These are phyloP conservation scores for Poa pratensis DNA, from an alignment of 176 grass and related monocot species.

Conservation along the genomic window DNA sequence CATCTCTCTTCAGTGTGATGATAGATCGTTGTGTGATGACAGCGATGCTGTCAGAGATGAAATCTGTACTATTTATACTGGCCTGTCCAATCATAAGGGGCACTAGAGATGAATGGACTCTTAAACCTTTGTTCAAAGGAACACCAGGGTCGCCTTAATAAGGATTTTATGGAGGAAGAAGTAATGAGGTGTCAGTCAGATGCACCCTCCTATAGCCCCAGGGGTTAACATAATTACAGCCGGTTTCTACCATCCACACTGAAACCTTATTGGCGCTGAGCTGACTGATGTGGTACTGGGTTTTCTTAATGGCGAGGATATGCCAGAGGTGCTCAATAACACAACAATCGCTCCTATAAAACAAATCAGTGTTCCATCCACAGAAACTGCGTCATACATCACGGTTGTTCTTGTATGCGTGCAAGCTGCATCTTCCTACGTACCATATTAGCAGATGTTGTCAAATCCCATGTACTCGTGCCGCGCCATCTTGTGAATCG, in stretches of 20 bases:
- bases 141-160: not conserved
- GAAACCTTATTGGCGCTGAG: not conserved
- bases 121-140: not conserved
- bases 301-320: not conserved
- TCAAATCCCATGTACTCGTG: constrained; percentile 80
- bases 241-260: not conserved
- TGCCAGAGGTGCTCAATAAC: not conserved
- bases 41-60: not conserved
- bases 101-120: not conserved
- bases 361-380: not conserved
- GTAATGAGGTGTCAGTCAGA: not conserved
- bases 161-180: not conserved
- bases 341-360: not conserved
- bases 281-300: not conserved
- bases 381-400: not conserved
- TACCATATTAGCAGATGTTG: constrained; percentile 42
- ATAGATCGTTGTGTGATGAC: not conserved
- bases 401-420: not conserved
- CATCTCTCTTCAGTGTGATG: not conserved
- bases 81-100: not conserved
- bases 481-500: constrained; percentile 46
- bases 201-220: not conserved
- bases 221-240: not conserved
- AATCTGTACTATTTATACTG: not conserved
- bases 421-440: not conserved